A percentile compares a stretch with the other conserved stretches of the same genome.
Evolutionary conservation across 768 basidiomycete genomes (phyloP).

Genomic region (Coprinopsis sp.): DNA sequence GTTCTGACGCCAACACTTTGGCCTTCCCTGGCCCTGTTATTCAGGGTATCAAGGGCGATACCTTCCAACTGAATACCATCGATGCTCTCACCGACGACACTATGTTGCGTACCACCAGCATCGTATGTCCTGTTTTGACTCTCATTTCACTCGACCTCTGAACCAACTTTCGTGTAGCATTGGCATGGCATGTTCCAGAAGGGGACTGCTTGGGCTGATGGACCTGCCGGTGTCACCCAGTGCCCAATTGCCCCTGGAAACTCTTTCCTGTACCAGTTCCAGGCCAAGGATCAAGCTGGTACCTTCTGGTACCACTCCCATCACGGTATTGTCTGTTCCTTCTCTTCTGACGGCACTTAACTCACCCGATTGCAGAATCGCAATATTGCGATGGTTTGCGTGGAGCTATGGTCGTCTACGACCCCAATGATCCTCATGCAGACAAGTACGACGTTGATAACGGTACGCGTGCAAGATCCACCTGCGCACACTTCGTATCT

Average conservation of each 20-base stretch:
- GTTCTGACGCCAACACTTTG: constrained; percentile 13
- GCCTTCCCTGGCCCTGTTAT: constrained; percentile 14
- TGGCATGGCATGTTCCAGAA: constrained; percentile 40
- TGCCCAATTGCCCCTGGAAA: constrained; percentile 38
- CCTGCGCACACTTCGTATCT: constrained; percentile 21
- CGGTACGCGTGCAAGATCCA: constrained; percentile 26
- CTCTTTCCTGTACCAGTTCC: constrained; percentile 36
- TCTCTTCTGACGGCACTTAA: not conserved
- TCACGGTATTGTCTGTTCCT: constrained; percentile 6
- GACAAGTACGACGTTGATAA: constrained; percentile 29
- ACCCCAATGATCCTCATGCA: constrained; percentile 19
- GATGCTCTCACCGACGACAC: constrained; percentile 42
- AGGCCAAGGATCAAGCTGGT: constrained; percentile 31
- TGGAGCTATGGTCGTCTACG: constrained; percentile 35
- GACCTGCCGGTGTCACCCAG: constrained; percentile 33
- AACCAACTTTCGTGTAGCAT: constrained; percentile 28
- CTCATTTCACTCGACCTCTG: not conserved
- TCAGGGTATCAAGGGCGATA: constrained; percentile 25
- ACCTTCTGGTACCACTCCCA: constrained; percentile 38
- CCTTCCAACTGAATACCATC: constrained; percentile 42
- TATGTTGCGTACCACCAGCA: constrained; percentile 44
- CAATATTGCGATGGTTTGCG: constrained; percentile 48
- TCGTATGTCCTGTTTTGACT: constrained; percentile 30
- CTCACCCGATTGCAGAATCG: constrained; percentile 13
- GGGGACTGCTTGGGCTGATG: constrained; percentile 36